Evolutionary conservation across 495 filamentous ascomycete genomes (phyloP), one percentile per base, ranked within the genome.

Genomic region (Xylaria venustula): DNA sequence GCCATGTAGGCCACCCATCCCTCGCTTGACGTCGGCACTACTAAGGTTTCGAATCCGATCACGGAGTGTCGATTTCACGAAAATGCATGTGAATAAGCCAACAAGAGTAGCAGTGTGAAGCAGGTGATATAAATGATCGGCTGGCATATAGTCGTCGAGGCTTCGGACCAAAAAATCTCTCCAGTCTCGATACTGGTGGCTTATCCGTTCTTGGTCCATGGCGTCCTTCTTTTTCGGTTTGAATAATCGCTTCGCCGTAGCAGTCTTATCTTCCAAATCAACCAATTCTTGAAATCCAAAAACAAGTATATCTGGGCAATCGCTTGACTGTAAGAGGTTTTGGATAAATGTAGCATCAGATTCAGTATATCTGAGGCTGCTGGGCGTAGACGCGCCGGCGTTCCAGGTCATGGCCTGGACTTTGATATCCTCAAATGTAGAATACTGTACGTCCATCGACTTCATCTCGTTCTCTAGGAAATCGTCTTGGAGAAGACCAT

Each of bases 211-310:
- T 64, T 93, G 90, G 62, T 93, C 91, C 0, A 88, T 77, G n/a
- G 86, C 84, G 57, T 96, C 91, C 68, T 96, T 97, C 79, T 96
- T 97, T 75, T 95, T 98, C 66, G 80, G 75, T 53, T 87, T 86
- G 54, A 91, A 79, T 61, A 91, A 82, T 44, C 87, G 87, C 75
- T 90, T 97, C n/a, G 94, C 94, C 55, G 93, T 97, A 61, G 94
- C 87, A 64, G 90, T 95, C 78, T 97, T 98, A 71, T 98, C 91
- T 68, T 98, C 94, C 14, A 98, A 77, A 67, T 98, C 95, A 12
- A 98, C 93, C 8, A 98, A 81, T 72, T 98, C 94, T 71, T 98
- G 94, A 71, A 98, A 98, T 9, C 94, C 94, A 81, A 98, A 98
- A 3, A 98, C 85, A 5, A 98, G 77, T 50, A 98, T 88, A 65